Base-by-base conservation (phyloP, 2,329 filamentous ascomycete species). In the Ceratocystis cubensis region DNA sequence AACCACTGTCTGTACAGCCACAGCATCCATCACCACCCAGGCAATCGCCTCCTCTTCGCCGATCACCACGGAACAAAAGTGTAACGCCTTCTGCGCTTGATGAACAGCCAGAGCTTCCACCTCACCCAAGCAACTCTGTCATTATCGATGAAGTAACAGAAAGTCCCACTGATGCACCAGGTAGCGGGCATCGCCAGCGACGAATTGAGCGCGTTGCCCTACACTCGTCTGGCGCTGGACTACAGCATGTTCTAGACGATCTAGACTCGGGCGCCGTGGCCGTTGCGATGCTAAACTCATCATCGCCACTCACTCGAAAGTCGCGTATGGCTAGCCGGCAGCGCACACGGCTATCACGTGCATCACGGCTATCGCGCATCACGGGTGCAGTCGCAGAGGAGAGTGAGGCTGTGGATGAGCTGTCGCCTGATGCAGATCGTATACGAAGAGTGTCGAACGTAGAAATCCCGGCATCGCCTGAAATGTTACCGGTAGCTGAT, bases 111-210 rank as follows among this genome's bases (percentile, higher is more conserved):
- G 57, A 68, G 30, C 50, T 66, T 10, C 68, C 61, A 30, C 44
- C 28, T 41, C 67, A 15, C 45, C 46, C 30, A 17, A 30, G 28
- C n/a, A 63, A 50, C 17, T 13, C 33, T 17, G 22, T 25, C 59
- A 25, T 70, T 15, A 69, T 71, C 17, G 78, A 81, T 61, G 79
- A 81, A 71, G 76, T 83, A 15, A 75, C 74, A 45, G 82, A 85
- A 70, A 84, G 82, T 66, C 83, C 84, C 0, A 74, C 70, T 7
- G 73, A 81, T 69, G 82, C 81, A 15, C 83, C 82, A 0, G 83
- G 82, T 1, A 84, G 81, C 69, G 83, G 82, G 1, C 57, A 56
- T n/a, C 78, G 77, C 7, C 56, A 37, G 25, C 74, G 81, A 62
- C 76, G 78, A 30, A 75, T 72, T 2, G 71, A 81, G 15, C 73